Conservation (phyloP, 2,329 filamentous ascomycete species). For the Rhexocercosporidium sp. region DNA sequence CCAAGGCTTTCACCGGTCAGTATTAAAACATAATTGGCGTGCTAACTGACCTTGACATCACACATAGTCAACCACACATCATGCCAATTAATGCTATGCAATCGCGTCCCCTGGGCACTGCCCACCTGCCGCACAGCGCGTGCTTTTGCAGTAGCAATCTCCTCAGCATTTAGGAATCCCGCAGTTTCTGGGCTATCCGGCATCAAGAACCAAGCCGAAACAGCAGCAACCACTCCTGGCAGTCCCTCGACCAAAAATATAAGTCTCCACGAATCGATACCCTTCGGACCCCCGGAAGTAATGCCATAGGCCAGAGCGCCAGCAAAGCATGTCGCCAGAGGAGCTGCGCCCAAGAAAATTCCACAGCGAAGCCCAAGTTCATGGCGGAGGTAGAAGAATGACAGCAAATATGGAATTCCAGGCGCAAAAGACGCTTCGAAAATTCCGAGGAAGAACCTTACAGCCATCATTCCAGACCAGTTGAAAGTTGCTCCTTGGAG, state of each 20-base stretch:
- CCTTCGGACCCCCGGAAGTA: conserved; percentile 61
- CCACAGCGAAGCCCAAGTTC: conserved; percentile 76
- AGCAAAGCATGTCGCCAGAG: conserved; percentile 72
- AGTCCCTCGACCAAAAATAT: conserved; percentile 70
- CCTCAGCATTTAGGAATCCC: conserved; percentile 51
- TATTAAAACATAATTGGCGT: conserved; percentile 2
- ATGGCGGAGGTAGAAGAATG: conserved; percentile 52
- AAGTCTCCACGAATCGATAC: conserved; percentile 62
- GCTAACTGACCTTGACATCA: conserved; percentile 53
- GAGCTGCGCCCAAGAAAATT: conserved; percentile 68
- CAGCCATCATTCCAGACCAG: conserved; percentile 43
- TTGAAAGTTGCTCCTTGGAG: conserved; percentile 49
- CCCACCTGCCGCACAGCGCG: conserved; percentile 59
- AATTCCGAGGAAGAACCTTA: conserved; percentile 46
- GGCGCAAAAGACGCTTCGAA: conserved; percentile 45
- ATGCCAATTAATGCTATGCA: no score
- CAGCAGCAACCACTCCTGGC: conserved; percentile 60
- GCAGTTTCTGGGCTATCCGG: conserved; percentile 58
- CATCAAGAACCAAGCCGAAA: conserved; percentile 59
- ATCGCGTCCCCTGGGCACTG: no score
- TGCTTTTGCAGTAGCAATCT: conserved; percentile 57
- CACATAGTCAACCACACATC: no score
- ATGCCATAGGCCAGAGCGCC: conserved; percentile 72
- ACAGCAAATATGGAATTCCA: conserved; percentile 50
- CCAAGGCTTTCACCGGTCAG: background rate